phyloP scores from a whole-genome alignment of 140 eudicot genomes.

The Senecio squalidus region DNA sequence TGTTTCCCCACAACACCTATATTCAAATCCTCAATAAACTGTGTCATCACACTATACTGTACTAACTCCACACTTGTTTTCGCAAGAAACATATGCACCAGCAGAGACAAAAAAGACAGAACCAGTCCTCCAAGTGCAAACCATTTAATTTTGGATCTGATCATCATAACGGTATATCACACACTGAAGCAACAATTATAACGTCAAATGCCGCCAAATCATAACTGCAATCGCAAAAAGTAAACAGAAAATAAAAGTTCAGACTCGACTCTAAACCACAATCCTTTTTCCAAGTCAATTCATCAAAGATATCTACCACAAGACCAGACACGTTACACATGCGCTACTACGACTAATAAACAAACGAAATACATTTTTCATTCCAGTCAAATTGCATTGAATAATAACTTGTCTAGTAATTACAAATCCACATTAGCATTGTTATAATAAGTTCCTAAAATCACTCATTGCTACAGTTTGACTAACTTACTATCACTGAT shows the following conservation, averaged over 20 bases:
- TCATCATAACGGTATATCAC: constrained; percentile 30
- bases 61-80: constrained; percentile 58
- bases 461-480: too few relatives aligned
- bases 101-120: constrained; percentile 66
- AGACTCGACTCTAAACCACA: background rate
- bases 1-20: constrained; percentile 31
- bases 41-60: constrained; percentile 43
- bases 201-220: constrained; percentile 21
- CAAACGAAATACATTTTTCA: too few relatives aligned
- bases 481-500: too few relatives aligned
- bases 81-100: constrained; percentile 87
- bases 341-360: too few relatives aligned
- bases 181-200: constrained; percentile 16
- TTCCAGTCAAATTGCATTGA: too few relatives aligned
- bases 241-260: background rate
- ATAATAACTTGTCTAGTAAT: too few relatives aligned
- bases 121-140: constrained; percentile 77
- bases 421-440: too few relatives aligned
- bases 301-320: too few relatives aligned
- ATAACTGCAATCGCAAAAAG: constrained; percentile 24
- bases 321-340: too few relatives aligned
- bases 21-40: constrained; percentile 65
- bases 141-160: constrained; percentile 85
- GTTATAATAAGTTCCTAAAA: too few relatives aligned
- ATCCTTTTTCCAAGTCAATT: background rate